Conservation (phyloP, 768 basidiomycete genomes). For the Leccinum sublutescens region DNA sequence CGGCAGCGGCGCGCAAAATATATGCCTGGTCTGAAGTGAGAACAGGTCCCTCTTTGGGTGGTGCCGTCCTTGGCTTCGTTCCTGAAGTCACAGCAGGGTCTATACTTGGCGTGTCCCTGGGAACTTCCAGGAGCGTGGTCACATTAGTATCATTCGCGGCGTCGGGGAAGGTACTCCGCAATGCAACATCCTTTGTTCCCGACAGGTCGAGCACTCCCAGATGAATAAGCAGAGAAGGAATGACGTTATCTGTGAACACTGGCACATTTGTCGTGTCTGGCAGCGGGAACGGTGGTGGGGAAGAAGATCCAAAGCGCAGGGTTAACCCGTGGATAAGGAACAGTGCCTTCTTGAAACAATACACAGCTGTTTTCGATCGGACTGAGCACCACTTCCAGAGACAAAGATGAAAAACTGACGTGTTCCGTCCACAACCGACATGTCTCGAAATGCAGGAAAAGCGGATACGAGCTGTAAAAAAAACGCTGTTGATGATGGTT, state of each 20-base stretch:
- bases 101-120: conserved; percentile 14
- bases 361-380: conserved; percentile 52
- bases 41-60: conserved; percentile 48
- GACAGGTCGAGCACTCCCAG: conserved; percentile 73
- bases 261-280: conserved; percentile 60
- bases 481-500: conserved; percentile 5
- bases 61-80: conserved; percentile 16
- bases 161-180: conserved; percentile 50
- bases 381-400: background rate
- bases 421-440: conserved; percentile 60
- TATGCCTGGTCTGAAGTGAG: conserved; percentile 64
- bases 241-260: conserved; percentile 77
- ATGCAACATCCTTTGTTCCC: conserved; percentile 35
- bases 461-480: conserved; percentile 62
- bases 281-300: conserved; percentile 57
- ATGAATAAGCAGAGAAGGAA: conserved; percentile 80
- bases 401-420: conserved; percentile 39
- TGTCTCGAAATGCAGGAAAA: conserved; percentile 82
- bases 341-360: conserved; percentile 88
- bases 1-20: conserved; percentile 72
- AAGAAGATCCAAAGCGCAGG: conserved; percentile 59
- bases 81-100: conserved; percentile 6
- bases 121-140: conserved; percentile 38
- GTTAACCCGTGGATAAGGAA: conserved; percentile 73
- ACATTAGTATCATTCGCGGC: conserved; percentile 41